Base-by-base conservation (phyloP, 2,329 filamentous ascomycete species). In the Cercospora berteroae region DNA sequence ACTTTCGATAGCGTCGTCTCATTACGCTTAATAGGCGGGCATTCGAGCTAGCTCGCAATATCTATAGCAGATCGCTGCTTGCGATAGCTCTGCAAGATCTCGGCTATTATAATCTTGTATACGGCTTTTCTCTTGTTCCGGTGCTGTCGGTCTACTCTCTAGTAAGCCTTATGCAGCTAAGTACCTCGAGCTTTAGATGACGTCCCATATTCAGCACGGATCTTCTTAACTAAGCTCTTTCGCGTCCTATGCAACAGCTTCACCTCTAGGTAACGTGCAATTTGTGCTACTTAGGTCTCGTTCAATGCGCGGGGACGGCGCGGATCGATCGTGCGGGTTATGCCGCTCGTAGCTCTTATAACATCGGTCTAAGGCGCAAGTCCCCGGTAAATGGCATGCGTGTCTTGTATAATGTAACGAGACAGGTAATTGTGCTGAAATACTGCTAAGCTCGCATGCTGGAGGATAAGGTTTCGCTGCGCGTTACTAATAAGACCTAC, bases 121-220 rank as follows among this genome's bases (percentile, higher is more conserved):
- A 58, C 39, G 0, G 33, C 55, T 48, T 58, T 59, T 56, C 57
- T 65, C 23, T 27, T 50, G 10, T 50, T 42, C 55, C 23, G 23
- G 39, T 65, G 33, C 44, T 27, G 16, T 29, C 63, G 63, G 23
- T 65, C 18, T n/a, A 58, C 63, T 48, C 44, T 57, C 63, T 60
- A 27, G 52, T 60, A 65, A 25, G 52, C 63, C n/a, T 65, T 27
- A 39, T 60, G 36, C 7, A 57, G 52, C 55, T 13, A 2, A 27
- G 63, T 60, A 16, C 55, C 63, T 23, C 48, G 20, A 20, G 55
- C 56, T 50, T 29, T 57, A 5, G 56, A 20, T 12, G 27, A 31
- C 13, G n/a, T 60, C 20, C 20, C 7, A 42, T 60, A 44, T n/a
- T 60, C 6, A 60, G 55, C 13, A 33, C 39, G 39, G 16, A 60